Conservation (phyloP, 805 yeast species). For the Priceomyces melissophilus region DNA sequence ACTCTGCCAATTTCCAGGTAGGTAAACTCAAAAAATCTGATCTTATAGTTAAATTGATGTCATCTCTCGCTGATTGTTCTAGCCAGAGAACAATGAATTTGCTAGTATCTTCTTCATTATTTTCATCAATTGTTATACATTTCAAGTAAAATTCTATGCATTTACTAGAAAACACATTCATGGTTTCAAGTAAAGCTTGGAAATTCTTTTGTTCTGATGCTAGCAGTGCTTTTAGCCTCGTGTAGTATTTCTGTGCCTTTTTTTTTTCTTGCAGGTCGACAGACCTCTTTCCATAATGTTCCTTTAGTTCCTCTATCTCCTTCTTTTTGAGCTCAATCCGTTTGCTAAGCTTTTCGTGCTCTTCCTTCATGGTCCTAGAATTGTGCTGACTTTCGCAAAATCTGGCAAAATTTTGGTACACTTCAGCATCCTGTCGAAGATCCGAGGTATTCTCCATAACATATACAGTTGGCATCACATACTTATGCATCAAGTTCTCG, state of each 20-base stretch:
- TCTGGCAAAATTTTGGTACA: constrained; percentile 60
- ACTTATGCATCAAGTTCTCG: constrained; percentile 50
- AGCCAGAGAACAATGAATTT: constrained; percentile 84
- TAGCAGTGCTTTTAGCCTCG: constrained; percentile 46
- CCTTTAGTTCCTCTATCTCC: constrained; percentile 50
- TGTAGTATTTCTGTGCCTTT: constrained; percentile 50
- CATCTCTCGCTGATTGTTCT: constrained; percentile 47
- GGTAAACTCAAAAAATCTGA: constrained; percentile 45
- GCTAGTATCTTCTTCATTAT: constrained; percentile 56
- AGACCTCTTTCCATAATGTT: constrained; percentile 37
- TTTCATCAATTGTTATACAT: constrained; percentile 45
- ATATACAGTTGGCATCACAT: constrained; percentile 47
- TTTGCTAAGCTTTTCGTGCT: constrained; percentile 38
- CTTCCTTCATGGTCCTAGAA: constrained; percentile 40
- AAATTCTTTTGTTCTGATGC: constrained; percentile 49
- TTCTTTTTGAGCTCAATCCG: constrained; percentile 39
- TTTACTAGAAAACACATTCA: constrained; percentile 43
- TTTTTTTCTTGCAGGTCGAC: constrained; percentile 46
- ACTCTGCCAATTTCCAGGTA: constrained; percentile 61
- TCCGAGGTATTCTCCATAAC: constrained; percentile 11
- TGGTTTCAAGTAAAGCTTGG: constrained; percentile 32
- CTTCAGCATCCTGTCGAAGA: constrained; percentile 33
- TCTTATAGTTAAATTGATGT: constrained; percentile 41
- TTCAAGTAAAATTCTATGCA: constrained; percentile 60
- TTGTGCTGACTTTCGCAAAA: constrained; percentile 69